Conservation (phyloP, 108 stramenopile genomes). For the Schizochytrium sp. region DNA sequence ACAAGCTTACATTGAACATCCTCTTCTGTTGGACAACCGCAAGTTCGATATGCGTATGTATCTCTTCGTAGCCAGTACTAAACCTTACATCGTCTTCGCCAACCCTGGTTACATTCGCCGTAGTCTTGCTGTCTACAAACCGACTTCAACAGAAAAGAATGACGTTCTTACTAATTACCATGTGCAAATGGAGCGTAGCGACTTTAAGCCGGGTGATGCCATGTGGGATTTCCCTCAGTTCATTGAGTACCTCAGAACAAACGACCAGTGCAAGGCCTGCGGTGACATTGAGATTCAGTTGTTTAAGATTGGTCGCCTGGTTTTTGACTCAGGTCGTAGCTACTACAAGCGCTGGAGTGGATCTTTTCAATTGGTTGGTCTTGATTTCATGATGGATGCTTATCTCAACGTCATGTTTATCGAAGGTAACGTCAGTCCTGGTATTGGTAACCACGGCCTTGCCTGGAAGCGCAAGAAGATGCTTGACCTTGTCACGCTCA, state of each 20-base stretch:
- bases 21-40: constrained; percentile 33
- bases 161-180: constrained; percentile 59
- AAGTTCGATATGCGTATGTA: constrained; percentile 58
- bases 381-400: constrained; percentile 56
- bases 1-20: constrained; percentile 41
- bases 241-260: constrained; percentile 8
- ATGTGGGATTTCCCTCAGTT: constrained; percentile 59
- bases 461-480: constrained; percentile 58
- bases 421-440: constrained; percentile 55
- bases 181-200: constrained; percentile 52
- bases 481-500: constrained; percentile 45
- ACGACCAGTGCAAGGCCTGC: constrained; percentile 43
- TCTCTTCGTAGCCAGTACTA: constrained; percentile 50
- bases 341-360: constrained; percentile 60
- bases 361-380: constrained; percentile 40
- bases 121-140: constrained; percentile 46
- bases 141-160: constrained; percentile 19
- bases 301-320: constrained; percentile 24
- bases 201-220: constrained; percentile 26
- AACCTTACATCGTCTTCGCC: constrained; percentile 48
- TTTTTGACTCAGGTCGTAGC: constrained; percentile 21
- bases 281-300: constrained; percentile 49
- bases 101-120: constrained; percentile 59
- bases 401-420: constrained; percentile 55
- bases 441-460: constrained; percentile 53